Evolutionary conservation across 1,284 basidiomycete genomes (phyloP), one percentile per base, ranked within the genome.

Genomic region (Xerocomus nothofagi): DNA sequence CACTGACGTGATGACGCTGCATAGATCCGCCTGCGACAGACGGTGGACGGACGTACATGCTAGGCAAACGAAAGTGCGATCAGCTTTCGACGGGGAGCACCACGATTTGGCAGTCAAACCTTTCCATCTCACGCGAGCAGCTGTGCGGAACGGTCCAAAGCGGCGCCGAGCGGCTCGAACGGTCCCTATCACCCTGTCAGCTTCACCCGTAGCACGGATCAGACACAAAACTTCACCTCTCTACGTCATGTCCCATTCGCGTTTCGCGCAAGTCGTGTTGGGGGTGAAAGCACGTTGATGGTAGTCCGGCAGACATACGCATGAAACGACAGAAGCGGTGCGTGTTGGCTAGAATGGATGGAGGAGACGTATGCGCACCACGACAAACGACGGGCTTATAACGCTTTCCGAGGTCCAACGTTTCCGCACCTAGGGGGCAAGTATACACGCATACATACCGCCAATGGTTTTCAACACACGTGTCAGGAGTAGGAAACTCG

Each of bases 191-290:
- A 20, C 24, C 29, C 30, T 15, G 38, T 54, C 32, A 53, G 31
- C 15, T n/a, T 7, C 10, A 20, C 17, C 18, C 5, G 18, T 32
- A 10, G 32, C 6, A 21, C 8, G 26, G 3, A 5, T 10, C 0
- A 15, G 27, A 30, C 17, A 12, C n/a, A 20, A 39, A 7, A 56
- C 51, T 4, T n/a, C 4, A 63, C 59, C 62, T 56, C 17, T 20
- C 20, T 9, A 14, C 9, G 6, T 46, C 43, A 9, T 11, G 12
- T 10, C 34, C 42, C 14, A 30, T 12, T 8, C 14, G 20, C 36
- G 36, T 24, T 33, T 15, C n/a, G 9, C 31, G 29, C 18, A 27
- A 17, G 33, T 45, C 50, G 23, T 39, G 18, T 24, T 33, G 47
- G 14, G 33, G 4, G 7, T 24, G 29, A 42, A 56, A 39, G n/a